These are phyloP conservation scores for Trypanosoma congolense DNA, from an alignment of 208 protist species.

Conservation along the genomic window DNA sequence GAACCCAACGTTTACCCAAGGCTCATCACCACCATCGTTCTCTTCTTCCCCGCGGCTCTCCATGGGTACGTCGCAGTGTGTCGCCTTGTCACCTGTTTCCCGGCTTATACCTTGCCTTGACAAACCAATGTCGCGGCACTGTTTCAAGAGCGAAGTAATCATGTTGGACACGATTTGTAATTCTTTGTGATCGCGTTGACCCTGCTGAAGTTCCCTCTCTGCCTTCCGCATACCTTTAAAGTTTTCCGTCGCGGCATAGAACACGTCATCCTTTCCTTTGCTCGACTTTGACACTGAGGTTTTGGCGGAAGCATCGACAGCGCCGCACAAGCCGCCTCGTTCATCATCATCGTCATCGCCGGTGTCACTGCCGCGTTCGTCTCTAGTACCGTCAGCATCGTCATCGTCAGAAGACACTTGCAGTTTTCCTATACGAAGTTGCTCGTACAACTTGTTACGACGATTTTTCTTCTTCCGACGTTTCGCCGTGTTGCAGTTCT, in stretches of 20 bases:
- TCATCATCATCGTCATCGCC: constrained; percentile 12
- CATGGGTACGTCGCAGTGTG: neutral
- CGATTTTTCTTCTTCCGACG: constrained; percentile 52
- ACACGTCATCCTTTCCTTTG: constrained; percentile 11
- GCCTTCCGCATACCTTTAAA: constrained; percentile 77
- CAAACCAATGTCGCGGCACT: constrained; percentile 34
- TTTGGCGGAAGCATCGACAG: too few relatives aligned
- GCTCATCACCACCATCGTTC: constrained; percentile 1
- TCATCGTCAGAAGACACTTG: constrained; percentile 18
- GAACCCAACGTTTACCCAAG: constrained; percentile 70
- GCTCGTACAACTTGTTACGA: constrained; percentile 67
- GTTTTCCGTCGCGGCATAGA: constrained; percentile 46
- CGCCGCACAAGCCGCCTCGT: constrained; percentile 6
- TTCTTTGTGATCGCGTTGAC: constrained; percentile 47
- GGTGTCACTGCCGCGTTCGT: constrained; percentile 2
- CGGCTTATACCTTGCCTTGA: neutral
- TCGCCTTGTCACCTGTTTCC: constrained; percentile 7
- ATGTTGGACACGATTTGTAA: constrained; percentile 57
- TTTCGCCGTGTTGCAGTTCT: constrained; percentile 4
- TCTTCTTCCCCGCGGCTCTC: constrained; percentile 2
- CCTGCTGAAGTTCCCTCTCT: constrained; percentile 41
- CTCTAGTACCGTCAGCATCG: constrained; percentile 24
- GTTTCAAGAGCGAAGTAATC: constrained; percentile 51
- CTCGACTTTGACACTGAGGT: too few relatives aligned
- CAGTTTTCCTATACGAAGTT: constrained; percentile 59